phyloP scores from a whole-genome alignment of 2,329 filamentous ascomycete species.

The Sporothrix humicola region DNA sequence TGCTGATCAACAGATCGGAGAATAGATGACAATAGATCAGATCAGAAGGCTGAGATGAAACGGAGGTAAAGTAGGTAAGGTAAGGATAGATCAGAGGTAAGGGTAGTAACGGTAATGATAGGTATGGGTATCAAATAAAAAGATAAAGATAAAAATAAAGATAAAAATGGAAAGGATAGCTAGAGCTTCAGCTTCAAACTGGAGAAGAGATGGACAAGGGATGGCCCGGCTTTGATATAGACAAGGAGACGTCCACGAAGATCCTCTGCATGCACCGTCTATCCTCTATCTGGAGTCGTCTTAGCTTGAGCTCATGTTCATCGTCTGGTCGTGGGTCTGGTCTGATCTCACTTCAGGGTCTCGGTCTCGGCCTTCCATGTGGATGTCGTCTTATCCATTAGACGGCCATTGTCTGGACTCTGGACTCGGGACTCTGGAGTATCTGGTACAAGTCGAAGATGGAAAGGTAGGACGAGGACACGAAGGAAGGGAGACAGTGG shows the following conservation, averaged over 20 bases:
- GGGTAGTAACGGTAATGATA: not conserved
- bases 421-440: too few relatives aligned
- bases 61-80: too few relatives aligned
- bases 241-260: not conserved
- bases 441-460: not conserved
- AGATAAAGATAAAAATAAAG: slow-evolving; percentile 7
- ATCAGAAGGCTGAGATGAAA: too few relatives aligned
- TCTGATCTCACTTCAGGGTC: not conserved
- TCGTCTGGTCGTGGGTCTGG: not conserved
- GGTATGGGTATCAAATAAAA: not conserved
- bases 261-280: slow-evolving; percentile 4
- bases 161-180: not conserved
- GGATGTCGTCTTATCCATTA: not conserved
- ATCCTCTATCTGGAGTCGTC: not conserved
- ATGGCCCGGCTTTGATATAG: slow-evolving; percentile 14
- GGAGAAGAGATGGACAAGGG: slow-evolving; percentile 1
- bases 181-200: too few relatives aligned
- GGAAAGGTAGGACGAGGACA: not conserved
- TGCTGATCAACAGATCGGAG: too few relatives aligned
- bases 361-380: slow-evolving; percentile 17
- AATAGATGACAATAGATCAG: too few relatives aligned
- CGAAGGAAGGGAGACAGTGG: not conserved
- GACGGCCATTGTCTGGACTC: too few relatives aligned
- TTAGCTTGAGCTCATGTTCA: not conserved
- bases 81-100: too few relatives aligned